These are phyloP conservation scores for Herpotrichia juniperi DNA, from an alignment of 2,329 filamentous ascomycete species.

Conservation along the genomic window DNA sequence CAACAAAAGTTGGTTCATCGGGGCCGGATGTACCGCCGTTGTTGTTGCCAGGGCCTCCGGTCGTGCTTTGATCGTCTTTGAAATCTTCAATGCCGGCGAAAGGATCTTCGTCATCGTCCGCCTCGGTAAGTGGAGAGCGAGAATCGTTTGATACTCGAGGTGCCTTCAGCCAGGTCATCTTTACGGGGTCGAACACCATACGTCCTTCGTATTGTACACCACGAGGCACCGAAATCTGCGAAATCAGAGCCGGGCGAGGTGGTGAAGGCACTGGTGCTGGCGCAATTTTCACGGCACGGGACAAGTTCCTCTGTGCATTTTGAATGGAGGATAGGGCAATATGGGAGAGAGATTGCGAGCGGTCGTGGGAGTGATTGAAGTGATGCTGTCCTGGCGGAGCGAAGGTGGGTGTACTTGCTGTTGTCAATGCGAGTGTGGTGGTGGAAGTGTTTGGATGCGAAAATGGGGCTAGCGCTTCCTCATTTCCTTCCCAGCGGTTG, in stretches of 20 bases:
- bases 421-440: conserved; percentile 47
- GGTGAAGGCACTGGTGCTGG: conserved; percentile 46
- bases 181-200: conserved; percentile 97
- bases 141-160: conserved; percentile 39
- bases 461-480: conserved; percentile 81
- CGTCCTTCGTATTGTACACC: conserved; percentile 94
- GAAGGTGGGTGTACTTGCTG: conserved; percentile 48
- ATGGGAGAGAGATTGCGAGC: conserved; percentile 49
- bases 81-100: conserved; percentile 96
- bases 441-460: conserved; percentile 58
- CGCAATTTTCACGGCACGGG: conserved; percentile 39
- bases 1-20: conserved; percentile 61
- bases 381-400: conserved; percentile 38
- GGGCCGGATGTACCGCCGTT: conserved; percentile 25
- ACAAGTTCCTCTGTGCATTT: conserved; percentile 46
- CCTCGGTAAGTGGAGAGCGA: conserved; percentile 60
- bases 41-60: conserved; percentile 19
- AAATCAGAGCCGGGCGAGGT: conserved; percentile 79
- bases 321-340: conserved; percentile 45
- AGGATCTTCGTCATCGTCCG: conserved; percentile 89
- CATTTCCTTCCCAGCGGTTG: conserved; percentile 95
- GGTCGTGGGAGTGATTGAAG: conserved; percentile 37
- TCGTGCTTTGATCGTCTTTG: conserved; percentile 64
- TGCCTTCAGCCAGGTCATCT: conserved; percentile 97
- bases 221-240: conserved; percentile 79